These are phyloP conservation scores for Penicillium aurantiogriseum DNA, from an alignment of 2,329 filamentous ascomycete species.

Conservation along the genomic window DNA sequence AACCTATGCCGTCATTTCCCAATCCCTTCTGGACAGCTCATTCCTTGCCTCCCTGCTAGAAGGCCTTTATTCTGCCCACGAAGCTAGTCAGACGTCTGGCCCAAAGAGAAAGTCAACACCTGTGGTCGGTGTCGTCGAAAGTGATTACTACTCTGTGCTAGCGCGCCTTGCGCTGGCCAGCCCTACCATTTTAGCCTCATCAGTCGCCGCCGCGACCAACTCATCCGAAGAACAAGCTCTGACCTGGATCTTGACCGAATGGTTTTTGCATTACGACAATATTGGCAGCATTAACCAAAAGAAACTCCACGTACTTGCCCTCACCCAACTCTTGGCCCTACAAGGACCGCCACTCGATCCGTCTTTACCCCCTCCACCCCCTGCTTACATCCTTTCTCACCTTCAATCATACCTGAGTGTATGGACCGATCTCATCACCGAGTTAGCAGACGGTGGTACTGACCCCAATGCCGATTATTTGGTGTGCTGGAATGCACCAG, in stretches of 20 bases:
- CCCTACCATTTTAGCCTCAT: constrained; percentile 64
- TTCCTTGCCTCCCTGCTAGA: constrained; percentile 64
- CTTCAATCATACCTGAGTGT: constrained; percentile 48
- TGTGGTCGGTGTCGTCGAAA: constrained; percentile 73
- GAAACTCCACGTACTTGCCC: constrained; percentile 47
- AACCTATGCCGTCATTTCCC: constrained; percentile 62
- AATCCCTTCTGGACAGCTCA: constrained; percentile 63
- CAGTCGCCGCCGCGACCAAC: constrained; percentile 41
- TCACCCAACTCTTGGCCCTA: constrained; percentile 46
- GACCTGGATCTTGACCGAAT: constrained; percentile 48
- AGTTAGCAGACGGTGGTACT: constrained; percentile 43
- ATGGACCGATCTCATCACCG: constrained; percentile 49
- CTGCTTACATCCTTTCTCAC: constrained; percentile 42
- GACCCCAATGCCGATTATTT: constrained; percentile 45
- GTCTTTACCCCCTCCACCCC: constrained; percentile 24
- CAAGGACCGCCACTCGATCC: constrained; percentile 35
- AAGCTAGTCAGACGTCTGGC: constrained; percentile 77
- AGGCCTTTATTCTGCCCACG: constrained; percentile 65
- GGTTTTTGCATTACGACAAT: constrained; percentile 50
- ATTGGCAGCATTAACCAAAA: constrained; percentile 48
- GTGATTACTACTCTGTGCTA: constrained; percentile 81
- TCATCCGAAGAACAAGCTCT: constrained; percentile 36
- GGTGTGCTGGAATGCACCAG: constrained; percentile 37
- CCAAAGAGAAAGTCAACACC: constrained; percentile 69
- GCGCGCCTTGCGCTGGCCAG: constrained; percentile 74